Conservation (phyloP, 2,329 filamentous ascomycete genomes). For the Monilinia fructigena region DNA sequence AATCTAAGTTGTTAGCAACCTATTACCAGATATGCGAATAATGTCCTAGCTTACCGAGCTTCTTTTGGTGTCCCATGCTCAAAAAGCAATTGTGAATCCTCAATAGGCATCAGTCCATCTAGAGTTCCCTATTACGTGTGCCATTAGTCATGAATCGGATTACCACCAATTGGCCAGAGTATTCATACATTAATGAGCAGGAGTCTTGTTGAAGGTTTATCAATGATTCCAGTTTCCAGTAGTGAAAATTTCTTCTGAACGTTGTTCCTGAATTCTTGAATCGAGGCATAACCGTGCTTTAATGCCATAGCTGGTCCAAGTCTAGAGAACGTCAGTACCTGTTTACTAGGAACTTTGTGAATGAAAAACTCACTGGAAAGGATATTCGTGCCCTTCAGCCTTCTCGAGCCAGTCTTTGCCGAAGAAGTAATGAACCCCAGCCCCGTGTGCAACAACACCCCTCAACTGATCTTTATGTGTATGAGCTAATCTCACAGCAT, state of each 20-base stretch:
- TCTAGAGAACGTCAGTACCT: conserved; percentile 37
- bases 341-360: not conserved
- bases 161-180: conserved; percentile 28
- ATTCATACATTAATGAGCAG: conserved; percentile 56
- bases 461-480: conserved; percentile 57
- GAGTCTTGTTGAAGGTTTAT: conserved; percentile 55
- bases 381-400: conserved; percentile 66
- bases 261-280: conserved; percentile 54
- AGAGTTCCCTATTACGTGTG: conserved; percentile 50
- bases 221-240: conserved; percentile 56
- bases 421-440: conserved; percentile 62
- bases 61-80: conserved; percentile 66
- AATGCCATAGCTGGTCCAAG: conserved; percentile 55
- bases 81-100: conserved; percentile 63
- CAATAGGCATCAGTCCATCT: conserved; percentile 66
- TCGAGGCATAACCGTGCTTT: conserved; percentile 60
- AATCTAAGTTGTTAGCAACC: conserved; percentile 41
- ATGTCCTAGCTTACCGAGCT: conserved; percentile 46
- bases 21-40: not conserved
- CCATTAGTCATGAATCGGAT: not conserved
- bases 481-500: conserved; percentile 65
- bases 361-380: conserved; percentile 49
- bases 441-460: conserved; percentile 62
- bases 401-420: conserved; percentile 57
- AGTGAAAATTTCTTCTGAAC: conserved; percentile 63